Base-by-base conservation (phyloP, 495 filamentous ascomycete species). In the Neurospora tetrasperma region DNA sequence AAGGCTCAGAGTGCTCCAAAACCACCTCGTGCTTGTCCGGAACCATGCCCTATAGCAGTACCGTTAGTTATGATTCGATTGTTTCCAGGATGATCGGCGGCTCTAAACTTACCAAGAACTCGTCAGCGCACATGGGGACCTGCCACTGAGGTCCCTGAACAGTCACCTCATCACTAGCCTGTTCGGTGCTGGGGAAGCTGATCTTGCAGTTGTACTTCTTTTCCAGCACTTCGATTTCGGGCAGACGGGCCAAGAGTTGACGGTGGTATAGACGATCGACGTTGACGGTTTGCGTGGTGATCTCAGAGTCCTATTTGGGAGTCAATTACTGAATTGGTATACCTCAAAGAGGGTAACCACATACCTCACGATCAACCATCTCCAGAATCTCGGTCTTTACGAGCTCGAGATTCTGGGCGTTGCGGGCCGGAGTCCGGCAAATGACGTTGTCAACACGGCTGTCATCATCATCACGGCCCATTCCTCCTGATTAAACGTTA, bases 171-270 rank as follows among this genome's bases (percentile, higher is more conserved):
- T 99, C 96, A 80, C 94, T 98, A 39, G 96, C 96, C 82, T 94
- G 91, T 81, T 99, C 96, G 20, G 96, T 98, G 82, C 93, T 97
- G 12, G 96, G 96, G 79, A 98, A 98, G 75, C 92, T 90, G 77
- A 98, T 93, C 84, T 97, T 97, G 89, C 96, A 98, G 80, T 97
- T 97, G 93, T 93, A 98, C 80, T 95, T 96, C 86, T 95, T 94
- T 85, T 98, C 96, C 31, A 98, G 87, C 76, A 94, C 93, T 74
- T 98, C 95, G 71, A 99, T 92, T 78, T 97, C 90, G 42, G 87
- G 82, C 75, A 98, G 91, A 68, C 94, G 93, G 72, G 91, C 86
- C 78, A 98, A 90, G 59, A 99, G 89, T 80, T 96, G 92, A 78
- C 96, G 92, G 82, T 99, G 96, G 78, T 97, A 96, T 70, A 99